Conservation (phyloP, 768 basidiomycete genomes). For the Phaffia tasmanica region DNA sequence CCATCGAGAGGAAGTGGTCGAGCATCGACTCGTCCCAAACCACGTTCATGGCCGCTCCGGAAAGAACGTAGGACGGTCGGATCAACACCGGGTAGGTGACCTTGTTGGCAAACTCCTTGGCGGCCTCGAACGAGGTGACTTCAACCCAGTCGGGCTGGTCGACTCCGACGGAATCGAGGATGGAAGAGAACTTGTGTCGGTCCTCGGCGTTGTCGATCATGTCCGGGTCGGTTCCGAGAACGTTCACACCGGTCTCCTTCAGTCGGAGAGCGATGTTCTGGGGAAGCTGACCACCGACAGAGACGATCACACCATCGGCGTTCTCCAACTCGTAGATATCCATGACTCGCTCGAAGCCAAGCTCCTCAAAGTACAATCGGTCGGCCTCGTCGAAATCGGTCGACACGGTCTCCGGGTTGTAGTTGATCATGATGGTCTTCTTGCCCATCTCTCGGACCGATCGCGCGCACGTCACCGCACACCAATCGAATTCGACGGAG, state of each 20-base stretch:
- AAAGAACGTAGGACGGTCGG: constrained; percentile 95
- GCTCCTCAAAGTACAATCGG: constrained; percentile 93
- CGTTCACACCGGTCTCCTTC: constrained; percentile 78
- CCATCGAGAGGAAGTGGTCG: constrained; percentile 90
- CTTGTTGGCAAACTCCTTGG: constrained; percentile 76
- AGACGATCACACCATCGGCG: constrained; percentile 87
- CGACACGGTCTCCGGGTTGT: constrained; percentile 98
- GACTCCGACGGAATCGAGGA: constrained; percentile 85
- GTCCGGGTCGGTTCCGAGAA: constrained; percentile 88
- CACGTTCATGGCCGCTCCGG: constrained; percentile 98
- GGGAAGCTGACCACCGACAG: constrained; percentile 96
- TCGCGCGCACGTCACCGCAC: constrained; percentile 95
- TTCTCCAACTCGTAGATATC: constrained; percentile 96
- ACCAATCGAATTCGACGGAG: constrained; percentile 99
- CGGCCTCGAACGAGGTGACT: constrained; percentile 73
- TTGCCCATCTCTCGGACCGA: constrained; percentile 84
- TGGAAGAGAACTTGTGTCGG: constrained; percentile 96
- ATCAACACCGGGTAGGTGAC: constrained; percentile 95
- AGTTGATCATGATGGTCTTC: constrained; percentile 98
- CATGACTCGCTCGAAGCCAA: constrained; percentile 97
- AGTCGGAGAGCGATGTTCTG: constrained; percentile 97
- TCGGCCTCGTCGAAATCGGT: constrained; percentile 99
- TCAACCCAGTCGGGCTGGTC: constrained; percentile 97
- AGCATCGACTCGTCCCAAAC: constrained; percentile 81
- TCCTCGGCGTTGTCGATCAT: constrained; percentile 97